Evolutionary conservation across 192 early-diverging fungal species (phyloP).

Genomic region (Irineochytrium annulatum): DNA sequence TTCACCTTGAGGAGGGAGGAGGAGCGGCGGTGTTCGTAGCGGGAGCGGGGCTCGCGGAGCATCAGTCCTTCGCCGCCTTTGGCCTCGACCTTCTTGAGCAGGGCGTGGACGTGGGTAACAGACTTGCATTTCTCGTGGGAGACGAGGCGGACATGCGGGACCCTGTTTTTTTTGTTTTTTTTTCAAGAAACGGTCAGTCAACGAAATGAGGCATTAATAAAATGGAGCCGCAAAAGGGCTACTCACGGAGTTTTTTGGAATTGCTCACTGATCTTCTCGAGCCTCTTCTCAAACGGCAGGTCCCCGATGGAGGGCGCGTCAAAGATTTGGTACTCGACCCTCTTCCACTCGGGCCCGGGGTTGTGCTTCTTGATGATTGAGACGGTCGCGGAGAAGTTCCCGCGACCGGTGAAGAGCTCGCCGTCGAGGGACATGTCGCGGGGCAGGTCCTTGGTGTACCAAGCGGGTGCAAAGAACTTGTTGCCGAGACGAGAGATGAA

Average conservation of each 20-base stretch:
- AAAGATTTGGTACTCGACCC: constrained; percentile 58
- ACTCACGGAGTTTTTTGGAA: constrained; percentile 18
- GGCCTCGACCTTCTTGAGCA: constrained; percentile 49
- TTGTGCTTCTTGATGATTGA: constrained; percentile 48
- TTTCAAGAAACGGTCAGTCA: too few species aligned
- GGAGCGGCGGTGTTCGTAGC: constrained; percentile 48
- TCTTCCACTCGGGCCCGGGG: constrained; percentile 43
- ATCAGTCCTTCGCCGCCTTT: constrained; percentile 70
- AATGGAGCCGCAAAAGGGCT: neutral
- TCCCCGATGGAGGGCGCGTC: constrained; percentile 51
- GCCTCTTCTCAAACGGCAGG: constrained; percentile 48
- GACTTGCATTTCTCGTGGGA: constrained; percentile 40
- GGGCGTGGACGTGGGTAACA: constrained; percentile 39
- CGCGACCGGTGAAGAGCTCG: constrained; percentile 67
- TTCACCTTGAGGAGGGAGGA: constrained; percentile 65
- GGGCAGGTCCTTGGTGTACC: constrained; percentile 45
- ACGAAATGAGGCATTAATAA: neutral
- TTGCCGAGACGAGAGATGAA: constrained; percentile 60
- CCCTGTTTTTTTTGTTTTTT: neutral
- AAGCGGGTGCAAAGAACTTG: constrained; percentile 51
- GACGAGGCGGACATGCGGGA: constrained; percentile 37
- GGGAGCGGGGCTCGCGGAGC: constrained; percentile 39
- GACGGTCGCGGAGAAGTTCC: constrained; percentile 57
- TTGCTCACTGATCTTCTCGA: constrained; percentile 40
- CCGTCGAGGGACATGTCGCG: constrained; percentile 61